These are phyloP conservation scores for Eimeria acervulina DNA, from an alignment of 169 alveolate genomes.

Conservation along the genomic window DNA sequence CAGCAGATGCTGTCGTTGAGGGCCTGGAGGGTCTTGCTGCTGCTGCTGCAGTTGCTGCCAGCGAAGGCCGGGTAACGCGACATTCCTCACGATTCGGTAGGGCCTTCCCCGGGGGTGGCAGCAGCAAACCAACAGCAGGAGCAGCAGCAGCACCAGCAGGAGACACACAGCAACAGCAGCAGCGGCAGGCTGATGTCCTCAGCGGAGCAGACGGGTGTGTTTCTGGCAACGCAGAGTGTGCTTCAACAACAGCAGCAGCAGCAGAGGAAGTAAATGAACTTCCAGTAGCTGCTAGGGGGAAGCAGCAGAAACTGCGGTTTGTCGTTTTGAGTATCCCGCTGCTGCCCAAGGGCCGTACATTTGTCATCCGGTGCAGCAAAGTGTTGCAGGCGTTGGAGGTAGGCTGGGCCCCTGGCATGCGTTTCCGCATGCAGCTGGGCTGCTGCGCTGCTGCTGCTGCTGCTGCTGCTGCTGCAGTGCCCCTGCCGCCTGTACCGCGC, in stretches of 20 bases:
- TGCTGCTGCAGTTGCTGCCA: conserved; percentile 74
- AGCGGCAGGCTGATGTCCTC: not conserved
- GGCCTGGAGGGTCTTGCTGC: conserved; percentile 28
- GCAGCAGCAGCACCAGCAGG: conserved; percentile 54
- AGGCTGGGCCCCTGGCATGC: too few relatives aligned
- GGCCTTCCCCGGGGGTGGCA: not conserved
- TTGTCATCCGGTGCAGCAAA: too few relatives aligned
- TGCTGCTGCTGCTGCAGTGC: conserved; percentile 64
- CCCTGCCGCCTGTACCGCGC: conserved; percentile 55
- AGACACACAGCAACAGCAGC: conserved; percentile 56
- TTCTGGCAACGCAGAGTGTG: too few relatives aligned
- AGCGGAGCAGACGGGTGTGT: not conserved
- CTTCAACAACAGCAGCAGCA: too few relatives aligned
- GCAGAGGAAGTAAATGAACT: too few relatives aligned
- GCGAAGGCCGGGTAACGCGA: conserved; percentile 49
- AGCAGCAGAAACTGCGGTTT: too few relatives aligned
- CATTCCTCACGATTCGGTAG: not conserved
- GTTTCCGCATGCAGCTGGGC: not conserved
- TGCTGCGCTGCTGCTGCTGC: conserved; percentile 17
- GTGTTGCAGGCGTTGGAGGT: too few relatives aligned
- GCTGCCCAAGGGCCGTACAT: too few relatives aligned
- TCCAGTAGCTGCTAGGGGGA: too few relatives aligned
- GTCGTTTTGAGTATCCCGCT: too few relatives aligned
- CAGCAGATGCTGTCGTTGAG: conserved; percentile 70
- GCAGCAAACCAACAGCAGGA: conserved; percentile 22